Evolutionary conservation across 2,329 filamentous ascomycete species (phyloP), one percentile per base, ranked within the genome.

Genomic region (Chalaropsis thielavioides): DNA sequence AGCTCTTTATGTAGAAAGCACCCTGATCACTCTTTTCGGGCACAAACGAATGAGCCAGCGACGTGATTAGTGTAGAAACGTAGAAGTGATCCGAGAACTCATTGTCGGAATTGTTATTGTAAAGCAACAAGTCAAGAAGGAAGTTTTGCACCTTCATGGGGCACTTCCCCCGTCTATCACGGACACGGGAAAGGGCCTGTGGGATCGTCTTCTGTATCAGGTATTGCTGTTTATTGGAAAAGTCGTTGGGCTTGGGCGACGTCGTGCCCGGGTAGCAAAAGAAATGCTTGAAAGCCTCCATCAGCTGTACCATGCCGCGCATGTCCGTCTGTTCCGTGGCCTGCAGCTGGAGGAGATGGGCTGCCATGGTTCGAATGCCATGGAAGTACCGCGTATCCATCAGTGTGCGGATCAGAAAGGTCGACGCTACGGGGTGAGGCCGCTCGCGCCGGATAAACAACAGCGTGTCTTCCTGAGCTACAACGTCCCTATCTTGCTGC

Each of bases 61-160:
- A 79, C 51, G 80, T 77, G 8, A 99, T 88, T 27, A 99, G 79
- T 24, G 82, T 88, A 7, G 90, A 85, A 64, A 99, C 84, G 72
- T 96, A 99, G 71, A 89, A 86, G 68, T 92, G 87, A 71, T 99
- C 95, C 4, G 92, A 96, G 72, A 84, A 95, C 61, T 86, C 76
- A 70, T 99, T 99, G 67, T 89, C 87, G 1, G 88, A 86, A 72
- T 99, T 99, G 75, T 99, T 92, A 72, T 99, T 99, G 76, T 91
- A 92, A 61, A 89, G 87, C 41, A 99, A 79, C 72, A 95, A 89
- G 70, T 96, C 91, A 24, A 95, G 82, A 60, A 99, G 83, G 73
- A 96, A 95, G 46, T 83, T 82, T 66, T 92, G 89, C 4, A 90
- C 90, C 63, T 86, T 80, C 71, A 87, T 79, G 0, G 92, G 92